Base-by-base conservation (phyloP, 768 basidiomycete species). In the Panus rudis region DNA sequence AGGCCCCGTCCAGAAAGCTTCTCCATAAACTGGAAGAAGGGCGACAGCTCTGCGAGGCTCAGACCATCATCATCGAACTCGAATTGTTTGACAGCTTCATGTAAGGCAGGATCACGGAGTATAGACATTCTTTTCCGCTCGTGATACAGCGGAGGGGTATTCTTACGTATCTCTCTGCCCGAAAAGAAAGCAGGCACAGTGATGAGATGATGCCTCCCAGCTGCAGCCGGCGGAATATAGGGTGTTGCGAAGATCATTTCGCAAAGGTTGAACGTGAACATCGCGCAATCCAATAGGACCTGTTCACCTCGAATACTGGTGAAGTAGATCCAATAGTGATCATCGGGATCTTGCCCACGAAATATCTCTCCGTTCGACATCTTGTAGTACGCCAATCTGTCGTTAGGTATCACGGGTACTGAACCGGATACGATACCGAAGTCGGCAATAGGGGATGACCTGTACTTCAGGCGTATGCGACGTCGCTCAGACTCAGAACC, bases 301-400 rank as follows among this genome's bases (percentile, higher is more conserved):
- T 69, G 63, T 39, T 72, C 63, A 3, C 70, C 72, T 3, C 60
- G 49, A 1, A 68, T 45, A 2, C 68, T 71, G 6, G 52, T 68
- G 61, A 75, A 73, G 48, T 71, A 76, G 6, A 73, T 57, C 71
- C 72, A 73, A 48, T 72, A 72, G 46, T 73, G 72, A 16, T 72
- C 66, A 21, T 66, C 46, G 1, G 71, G 68, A 48, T 71, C 64
- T 38, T 72, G 71, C 3, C 68, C 64, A 34, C 56, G 54, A 19
- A 45, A 35, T 23, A 65, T 58, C 1, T 44, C 52, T 6, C 52
- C 39, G 17, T 58, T 53, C 7, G 54, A 31, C 16, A 50, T 31
- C 20, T 40, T 33, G 8, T 54, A 54, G 53, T 68, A 72, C 4
- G 62, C 61, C 12, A 73, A 52, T 34, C 53, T 56, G 51, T 72